Percentiles rank a stretch among this genome's conserved stretches.
These are phyloP conservation scores for Quercus parvula DNA, from an alignment of 306 rosid species.

Conservation along the genomic window DNA sequence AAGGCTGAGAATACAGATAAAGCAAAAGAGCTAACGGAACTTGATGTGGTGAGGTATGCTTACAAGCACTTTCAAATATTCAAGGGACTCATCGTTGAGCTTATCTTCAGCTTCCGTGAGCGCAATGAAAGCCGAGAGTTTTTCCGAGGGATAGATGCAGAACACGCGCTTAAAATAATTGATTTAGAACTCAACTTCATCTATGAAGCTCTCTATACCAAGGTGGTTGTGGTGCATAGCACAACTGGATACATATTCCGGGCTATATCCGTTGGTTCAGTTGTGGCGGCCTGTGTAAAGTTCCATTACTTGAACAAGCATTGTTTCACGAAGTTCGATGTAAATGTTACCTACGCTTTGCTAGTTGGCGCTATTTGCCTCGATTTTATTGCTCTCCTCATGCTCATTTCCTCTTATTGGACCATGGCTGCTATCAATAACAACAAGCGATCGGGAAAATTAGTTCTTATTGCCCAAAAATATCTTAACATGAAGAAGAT, in stretches of 20 bases:
- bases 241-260: neutral
- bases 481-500: slow-evolving; percentile 6
- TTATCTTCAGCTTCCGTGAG: too few relatives aligned
- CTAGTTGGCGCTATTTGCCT: slow-evolving; percentile 32
- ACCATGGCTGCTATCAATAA: neutral
- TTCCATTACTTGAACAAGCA: slow-evolving; percentile 7
- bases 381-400: slow-evolving; percentile 22
- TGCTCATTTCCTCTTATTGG: slow-evolving; percentile 28
- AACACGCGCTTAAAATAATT: too few relatives aligned
- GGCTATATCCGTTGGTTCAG: neutral
- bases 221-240: slow-evolving; percentile 24
- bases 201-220: slow-evolving; percentile 12
- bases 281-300: slow-evolving; percentile 4
- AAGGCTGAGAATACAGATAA: neutral
- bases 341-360: slow-evolving; percentile 30
- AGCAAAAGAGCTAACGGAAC: neutral
- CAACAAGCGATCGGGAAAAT: neutral
- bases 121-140: too few relatives aligned
- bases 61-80: slow-evolving; percentile 15
- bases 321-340: slow-evolving; percentile 6
- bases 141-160: too few relatives aligned
- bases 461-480: fast-evolving
- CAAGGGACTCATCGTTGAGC: neutral
- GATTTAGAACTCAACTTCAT: too few relatives aligned
- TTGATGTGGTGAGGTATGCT: slow-evolving; percentile 18